phyloP scores from a whole-genome alignment of 768 basidiomycete genomes.

The Mrakia gelida region DNA sequence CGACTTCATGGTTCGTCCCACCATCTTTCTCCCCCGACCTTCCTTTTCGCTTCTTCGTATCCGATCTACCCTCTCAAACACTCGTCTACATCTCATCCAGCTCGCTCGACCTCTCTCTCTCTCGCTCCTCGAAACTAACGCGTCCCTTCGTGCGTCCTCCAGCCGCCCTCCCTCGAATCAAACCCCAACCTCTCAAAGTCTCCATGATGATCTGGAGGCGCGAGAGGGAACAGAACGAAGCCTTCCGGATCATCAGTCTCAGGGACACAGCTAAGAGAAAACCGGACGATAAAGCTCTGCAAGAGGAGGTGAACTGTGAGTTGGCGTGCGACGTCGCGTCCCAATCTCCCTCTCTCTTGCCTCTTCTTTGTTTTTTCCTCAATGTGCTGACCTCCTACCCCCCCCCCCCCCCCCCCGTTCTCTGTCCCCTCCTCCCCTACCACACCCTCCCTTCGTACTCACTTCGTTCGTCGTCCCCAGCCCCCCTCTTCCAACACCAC shows the following conservation, averaged over 20 bases:
- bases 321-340: too few species aligned
- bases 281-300: not conserved
- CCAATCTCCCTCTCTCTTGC: not conserved
- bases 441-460: not conserved
- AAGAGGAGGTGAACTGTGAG: not conserved
- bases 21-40: not conserved
- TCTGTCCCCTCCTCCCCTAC: not conserved
- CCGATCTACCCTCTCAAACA: not conserved
- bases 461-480: not conserved
- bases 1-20: not conserved
- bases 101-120: not conserved
- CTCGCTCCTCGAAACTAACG: not conserved
- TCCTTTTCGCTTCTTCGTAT: not conserved
- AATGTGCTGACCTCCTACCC: too few species aligned
- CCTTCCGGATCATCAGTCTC: not conserved
- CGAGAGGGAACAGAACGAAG: not conserved
- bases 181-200: not conserved
- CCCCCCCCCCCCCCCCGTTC: too few species aligned
- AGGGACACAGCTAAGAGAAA: not conserved
- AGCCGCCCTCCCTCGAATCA: conserved; percentile 5
- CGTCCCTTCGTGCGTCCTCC: not conserved
- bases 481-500: not conserved
- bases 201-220: not conserved
- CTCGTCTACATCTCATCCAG: not conserved
- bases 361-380: too few species aligned